Percentiles rank a stretch among this genome's conserved stretches.
These are phyloP conservation scores for Thoreauomyces humboldtii DNA, from an alignment of 192 early-diverging fungal species.

Conservation along the genomic window DNA sequence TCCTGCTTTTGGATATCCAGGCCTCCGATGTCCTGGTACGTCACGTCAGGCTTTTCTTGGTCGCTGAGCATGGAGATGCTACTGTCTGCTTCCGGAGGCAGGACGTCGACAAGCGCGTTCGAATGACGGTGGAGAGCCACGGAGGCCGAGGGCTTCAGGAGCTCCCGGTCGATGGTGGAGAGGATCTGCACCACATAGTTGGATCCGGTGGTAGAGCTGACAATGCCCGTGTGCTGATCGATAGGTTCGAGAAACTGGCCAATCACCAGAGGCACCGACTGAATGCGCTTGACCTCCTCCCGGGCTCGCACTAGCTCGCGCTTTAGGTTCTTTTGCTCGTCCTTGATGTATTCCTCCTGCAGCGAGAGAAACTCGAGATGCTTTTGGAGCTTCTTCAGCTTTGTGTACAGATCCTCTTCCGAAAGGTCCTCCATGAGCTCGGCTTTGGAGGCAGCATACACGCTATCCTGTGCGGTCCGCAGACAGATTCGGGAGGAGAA, in stretches of 20 bases:
- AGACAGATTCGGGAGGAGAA: too few relatives aligned
- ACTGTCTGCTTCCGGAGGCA: slow-evolving; percentile 88
- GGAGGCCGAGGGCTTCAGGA: slow-evolving; percentile 90
- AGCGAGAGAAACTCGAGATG: slow-evolving; percentile 94
- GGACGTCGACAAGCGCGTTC: slow-evolving; percentile 92
- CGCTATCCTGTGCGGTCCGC: slow-evolving; percentile 27
- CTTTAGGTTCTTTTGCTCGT: slow-evolving; percentile 96
- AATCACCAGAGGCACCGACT: slow-evolving; percentile 95
- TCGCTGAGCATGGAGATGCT: slow-evolving; percentile 82
- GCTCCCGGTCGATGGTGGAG: slow-evolving; percentile 94
- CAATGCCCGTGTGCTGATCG: slow-evolving; percentile 94
- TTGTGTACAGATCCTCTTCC: slow-evolving; percentile 88
- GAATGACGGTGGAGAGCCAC: slow-evolving; percentile 97
- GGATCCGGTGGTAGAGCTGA: slow-evolving; percentile 87
- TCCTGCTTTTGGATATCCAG: slow-evolving; percentile 97
- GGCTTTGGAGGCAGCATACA: slow-evolving; percentile 29
- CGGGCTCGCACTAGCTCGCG: slow-evolving; percentile 90
- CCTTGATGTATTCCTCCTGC: slow-evolving; percentile 99
- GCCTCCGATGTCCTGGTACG: slow-evolving; percentile 97
- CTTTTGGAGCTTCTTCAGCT: slow-evolving; percentile 90
- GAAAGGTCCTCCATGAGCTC: slow-evolving; percentile 55
- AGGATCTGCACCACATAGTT: slow-evolving; percentile 93
- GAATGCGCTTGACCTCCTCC: slow-evolving; percentile 97
- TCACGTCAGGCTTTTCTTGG: slow-evolving; percentile 73
- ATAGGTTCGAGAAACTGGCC: slow-evolving; percentile 99